Base-by-base conservation (phyloP, 2,329 filamentous ascomycete genomes). In the Cladosporium sp. region DNA sequence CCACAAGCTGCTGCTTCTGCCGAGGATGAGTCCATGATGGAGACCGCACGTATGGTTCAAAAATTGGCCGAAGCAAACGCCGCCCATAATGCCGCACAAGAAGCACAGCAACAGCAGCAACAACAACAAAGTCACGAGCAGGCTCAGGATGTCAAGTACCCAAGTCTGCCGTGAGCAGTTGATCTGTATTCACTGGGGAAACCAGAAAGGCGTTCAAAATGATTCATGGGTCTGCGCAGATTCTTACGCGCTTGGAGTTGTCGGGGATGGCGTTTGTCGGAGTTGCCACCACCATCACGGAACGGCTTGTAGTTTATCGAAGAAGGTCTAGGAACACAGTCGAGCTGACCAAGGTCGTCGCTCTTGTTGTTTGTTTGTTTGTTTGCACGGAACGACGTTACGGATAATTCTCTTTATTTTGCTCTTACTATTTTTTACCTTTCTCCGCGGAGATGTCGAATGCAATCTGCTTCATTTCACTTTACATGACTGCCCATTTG, bases 41-140 rank as follows among this genome's bases (percentile, higher is more conserved):
- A 70, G 54, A 66, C 67, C 25, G 69, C 70, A 21, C 66, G 67
- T 46, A 67, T 70, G 59, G 71, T 70, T n/a, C 70, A 72, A 65
- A 71, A 72, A 63, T 66, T 72, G 34, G 66, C 67, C 14, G 67
- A 62, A 30, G 65, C 56, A 4, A 63, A 65, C 25, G 60, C 60
- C 18, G 60, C 60, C 8, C 60, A 63, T 49, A 63, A 63, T 16
- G 60, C 60, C 34, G 60, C 60, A 3, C 56, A 58, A 25, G 32
- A 48, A 25, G 46, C 46, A 26, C 23, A 53, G 25, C 30, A 62
- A n/a, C 34, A 63, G 25, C 60, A 46, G 10, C 39, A 46, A n/a
- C 39, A 46, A 13, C 39, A 28, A 13, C 48, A 51, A 28, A 28
- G 26, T n/a, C 51, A 56, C 8, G 43, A 30, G 18, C 39, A 51